These are phyloP conservation scores for Sarocladium strictum DNA, from an alignment of 2,329 filamentous ascomycete genomes.

Conservation along the genomic window DNA sequence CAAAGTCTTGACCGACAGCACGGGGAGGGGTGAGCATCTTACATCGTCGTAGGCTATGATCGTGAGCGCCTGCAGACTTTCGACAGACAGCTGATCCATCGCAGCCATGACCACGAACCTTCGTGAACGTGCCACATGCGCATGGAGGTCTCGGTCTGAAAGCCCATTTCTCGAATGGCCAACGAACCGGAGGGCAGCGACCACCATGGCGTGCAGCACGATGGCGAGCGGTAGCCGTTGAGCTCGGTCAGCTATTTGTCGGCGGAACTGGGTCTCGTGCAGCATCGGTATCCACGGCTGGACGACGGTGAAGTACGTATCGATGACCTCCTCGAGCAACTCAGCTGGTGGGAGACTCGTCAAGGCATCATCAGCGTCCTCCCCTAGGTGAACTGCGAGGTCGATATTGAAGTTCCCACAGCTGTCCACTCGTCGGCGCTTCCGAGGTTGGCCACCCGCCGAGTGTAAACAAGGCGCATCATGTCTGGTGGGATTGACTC, in stretches of 20 bases:
- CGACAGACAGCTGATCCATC: slow-evolving; percentile 28
- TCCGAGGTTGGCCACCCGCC: slow-evolving; percentile 9
- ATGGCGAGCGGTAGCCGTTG: slow-evolving; percentile 22
- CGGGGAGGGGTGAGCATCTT: no score
- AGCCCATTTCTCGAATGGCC: slow-evolving; percentile 16
- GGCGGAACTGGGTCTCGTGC: slow-evolving; percentile 24
- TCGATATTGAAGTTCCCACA: slow-evolving; percentile 18
- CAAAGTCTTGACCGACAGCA: no score
- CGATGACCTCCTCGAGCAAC: slow-evolving; percentile 16
- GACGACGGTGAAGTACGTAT: slow-evolving; percentile 28
- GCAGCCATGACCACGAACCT: slow-evolving; percentile 22
- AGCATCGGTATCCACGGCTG: slow-evolving; percentile 36
- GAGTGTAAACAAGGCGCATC: not conserved
- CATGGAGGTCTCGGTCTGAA: slow-evolving; percentile 15
- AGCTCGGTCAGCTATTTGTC: slow-evolving; percentile 18
- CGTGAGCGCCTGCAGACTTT: slow-evolving; percentile 29
- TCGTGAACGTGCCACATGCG: slow-evolving; percentile 12
- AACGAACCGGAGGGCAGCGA: slow-evolving; percentile 21
- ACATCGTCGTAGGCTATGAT: slow-evolving; percentile 33
- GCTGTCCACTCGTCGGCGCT: slow-evolving; percentile 17
- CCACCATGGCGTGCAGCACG: slow-evolving; percentile 30
- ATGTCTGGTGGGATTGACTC: not conserved
- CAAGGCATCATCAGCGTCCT: slow-evolving; percentile 20
- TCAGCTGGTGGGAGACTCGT: slow-evolving; percentile 16
- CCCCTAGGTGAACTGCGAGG: slow-evolving; percentile 13